Evolutionary conservation across 139 green algal genomes (phyloP).

Genomic region (Coelastrella sp.): DNA sequence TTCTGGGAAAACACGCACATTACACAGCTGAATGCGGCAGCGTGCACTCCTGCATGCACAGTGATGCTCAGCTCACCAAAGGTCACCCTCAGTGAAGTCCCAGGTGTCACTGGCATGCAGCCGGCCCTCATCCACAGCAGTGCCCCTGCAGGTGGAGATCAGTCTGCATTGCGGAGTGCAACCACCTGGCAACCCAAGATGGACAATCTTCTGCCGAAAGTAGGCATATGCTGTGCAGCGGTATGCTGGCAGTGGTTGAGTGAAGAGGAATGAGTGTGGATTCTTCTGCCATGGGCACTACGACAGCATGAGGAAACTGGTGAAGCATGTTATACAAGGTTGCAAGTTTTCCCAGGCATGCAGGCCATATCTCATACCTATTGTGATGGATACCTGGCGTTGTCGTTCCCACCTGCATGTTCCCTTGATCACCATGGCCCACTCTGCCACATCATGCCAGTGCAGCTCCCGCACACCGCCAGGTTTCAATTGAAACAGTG

Average conservation of each 20-base stretch:
- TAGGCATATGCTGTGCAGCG: no score
- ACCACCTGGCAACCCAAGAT: background rate
- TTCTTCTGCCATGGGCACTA: no score
- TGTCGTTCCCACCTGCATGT: slow-evolving; percentile 22
- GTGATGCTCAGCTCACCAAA: background rate
- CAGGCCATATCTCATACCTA: background rate
- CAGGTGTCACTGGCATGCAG: slow-evolving; percentile 34
- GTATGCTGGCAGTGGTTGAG: no score
- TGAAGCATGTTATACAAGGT: background rate
- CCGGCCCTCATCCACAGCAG: slow-evolving; percentile 15
- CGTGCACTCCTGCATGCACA: background rate
- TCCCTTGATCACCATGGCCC: slow-evolving; percentile 34
- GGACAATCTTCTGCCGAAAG: no score
- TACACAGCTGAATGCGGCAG: background rate
- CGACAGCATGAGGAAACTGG: no score
- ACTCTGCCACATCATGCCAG: slow-evolving; percentile 43
- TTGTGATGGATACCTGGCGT: no score
- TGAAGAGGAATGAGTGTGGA: no score
- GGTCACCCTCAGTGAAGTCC: slow-evolving; percentile 37
- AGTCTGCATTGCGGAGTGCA: background rate
- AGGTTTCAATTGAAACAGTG: slow-evolving; percentile 27
- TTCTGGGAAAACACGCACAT: no score
- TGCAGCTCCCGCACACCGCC: slow-evolving; percentile 40
- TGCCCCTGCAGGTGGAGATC: background rate
- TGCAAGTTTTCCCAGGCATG: background rate